Evolutionary conservation across 2,329 filamentous ascomycete genomes (phyloP), one percentile per base, ranked within the genome.

Genomic region (Coniella vitis): DNA sequence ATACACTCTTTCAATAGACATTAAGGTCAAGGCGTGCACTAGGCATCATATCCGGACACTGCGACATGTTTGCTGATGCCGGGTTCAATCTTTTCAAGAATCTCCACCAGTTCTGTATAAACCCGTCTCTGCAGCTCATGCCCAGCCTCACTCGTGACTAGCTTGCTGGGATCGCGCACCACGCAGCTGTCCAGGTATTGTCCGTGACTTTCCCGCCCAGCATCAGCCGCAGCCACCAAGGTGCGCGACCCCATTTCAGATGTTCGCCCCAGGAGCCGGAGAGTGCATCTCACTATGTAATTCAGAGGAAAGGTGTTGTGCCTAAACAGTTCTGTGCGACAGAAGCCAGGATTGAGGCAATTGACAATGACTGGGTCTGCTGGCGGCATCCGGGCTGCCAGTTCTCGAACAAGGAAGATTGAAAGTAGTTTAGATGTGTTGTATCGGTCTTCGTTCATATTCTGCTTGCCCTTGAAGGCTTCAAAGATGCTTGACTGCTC

Each of bases 31-130:
- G n/a, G n/a, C n/a, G n/a, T n/a, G n/a, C n/a, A 16, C 14, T 41
- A 7, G 38, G 5, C 20, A 16, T 4, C 17, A n/a, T 12, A 7
- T 38, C 32, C 38, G 14, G 3, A 4, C 5, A 13, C 3, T 5
- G 12, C 7, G 13, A 69, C 55, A 20, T 63, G 65, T 25, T 57
- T 54, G 10, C 54, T 60, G 16, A 72, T 56, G 0, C 67, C 68
- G 0, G 69, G 66, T 49, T 71, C 61, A 25, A 75, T 64, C 3
- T 46, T 61, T 45, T 75, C 71, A 20, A 76, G 46, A 20, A 70
- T 60, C n/a, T 56, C 64, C 51, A 68, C 35, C 54, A 76, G 52
- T 60, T 76, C 70, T n/a, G 55, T 60, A 58, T 65, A 75, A 2
- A 72, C 57, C 50, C 60, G 65, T 41, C 59, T 56, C 49, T 68